Evolutionary conservation across 2,329 filamentous ascomycete species (phyloP).

Genomic region (Trichophyton verrucosum): DNA sequence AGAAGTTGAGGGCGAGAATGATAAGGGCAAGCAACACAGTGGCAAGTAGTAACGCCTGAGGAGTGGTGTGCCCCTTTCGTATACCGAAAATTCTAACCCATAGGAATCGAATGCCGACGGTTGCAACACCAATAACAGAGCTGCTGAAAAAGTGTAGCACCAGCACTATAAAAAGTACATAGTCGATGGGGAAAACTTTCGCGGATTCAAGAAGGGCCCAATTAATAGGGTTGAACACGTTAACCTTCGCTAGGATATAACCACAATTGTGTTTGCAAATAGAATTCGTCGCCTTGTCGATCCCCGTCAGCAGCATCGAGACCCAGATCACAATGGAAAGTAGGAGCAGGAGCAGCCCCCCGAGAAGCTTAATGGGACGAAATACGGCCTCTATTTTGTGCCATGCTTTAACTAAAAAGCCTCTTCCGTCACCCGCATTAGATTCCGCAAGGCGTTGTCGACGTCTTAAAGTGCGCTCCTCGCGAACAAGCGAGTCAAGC

Average conservation of each 20-base stretch:
- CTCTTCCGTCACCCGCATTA: slow-evolving; percentile 59
- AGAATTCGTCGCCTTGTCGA: slow-evolving; percentile 95
- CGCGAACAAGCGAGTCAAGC: slow-evolving; percentile 70
- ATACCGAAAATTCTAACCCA: slow-evolving; percentile 93
- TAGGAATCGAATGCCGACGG: slow-evolving; percentile 85
- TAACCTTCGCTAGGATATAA: slow-evolving; percentile 77
- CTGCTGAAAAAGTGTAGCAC: slow-evolving; percentile 80
- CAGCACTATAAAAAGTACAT: slow-evolving; percentile 73
- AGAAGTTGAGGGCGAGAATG: slow-evolving; percentile 83
- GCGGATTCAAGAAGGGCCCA: slow-evolving; percentile 73
- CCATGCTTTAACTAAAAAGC: slow-evolving; percentile 62
- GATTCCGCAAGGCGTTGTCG: slow-evolving; percentile 80
- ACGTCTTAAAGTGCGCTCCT: slow-evolving; percentile 83
- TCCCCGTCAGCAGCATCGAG: slow-evolving; percentile 87
- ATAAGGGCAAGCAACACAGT: slow-evolving; percentile 86
- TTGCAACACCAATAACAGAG: slow-evolving; percentile 73
- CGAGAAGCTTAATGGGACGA: slow-evolving; percentile 75
- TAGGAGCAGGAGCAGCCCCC: slow-evolving; percentile 64
- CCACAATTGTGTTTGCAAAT: slow-evolving; percentile 82
- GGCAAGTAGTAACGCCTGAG: slow-evolving; percentile 80
- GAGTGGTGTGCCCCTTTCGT: slow-evolving; percentile 73
- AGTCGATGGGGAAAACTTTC: slow-evolving; percentile 80
- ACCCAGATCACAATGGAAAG: slow-evolving; percentile 66
- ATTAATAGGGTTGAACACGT: slow-evolving; percentile 92
- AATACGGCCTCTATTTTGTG: slow-evolving; percentile 70